Base-by-base conservation (phyloP, 2,329 filamentous ascomycete species). In the Alternaria hordeiaustralica region DNA sequence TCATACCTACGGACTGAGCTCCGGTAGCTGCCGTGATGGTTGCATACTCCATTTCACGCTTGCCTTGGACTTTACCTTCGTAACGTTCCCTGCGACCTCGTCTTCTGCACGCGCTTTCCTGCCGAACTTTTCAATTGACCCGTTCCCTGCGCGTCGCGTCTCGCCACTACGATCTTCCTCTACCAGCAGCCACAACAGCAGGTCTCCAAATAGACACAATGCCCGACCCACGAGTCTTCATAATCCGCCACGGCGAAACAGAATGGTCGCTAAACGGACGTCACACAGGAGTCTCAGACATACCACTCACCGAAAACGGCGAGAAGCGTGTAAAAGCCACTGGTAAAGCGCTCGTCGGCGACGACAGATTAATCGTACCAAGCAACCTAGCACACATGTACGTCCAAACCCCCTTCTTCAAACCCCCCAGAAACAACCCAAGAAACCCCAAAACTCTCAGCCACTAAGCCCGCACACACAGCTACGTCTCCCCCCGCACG, bases 231-330 rank as follows among this genome's bases (percentile, higher is more conserved):
- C 79, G 84, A 54, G 82, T 85, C 75, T 85, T 85, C 79, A 83
- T 85, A 66, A 80, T 85, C 72, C 92, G 94, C 72, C 94, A 97
- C 77, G 95, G 94, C 81, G 93, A 97, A 83, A 98, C 94, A 5
- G 93, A 97, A 84, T 98, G 94, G 94, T 96, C 92, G 6, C 88
- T 97, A 51, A 91, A 91, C 71, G 94, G 93, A 36, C 77, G 79
- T 2, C 78, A 97, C 81, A 98, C 95, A 0, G 92, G 94, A 55
- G 86, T 84, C 26, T 92, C 92, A n/a, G 94, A 98, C 75, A 92
- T 98, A 5, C 90, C 93, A 1, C 85, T 97, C 41, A 97, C 94
- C 1, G 82, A 86, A 55, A 91, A 93, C 76, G 95, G 95, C 56
- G 84, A 85, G 71, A 81, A 80, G 66, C 80, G 84, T 5, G 79